Evolutionary conservation across 1,139 yeast species (phyloP).

Genomic region (Taphrina pruni): DNA sequence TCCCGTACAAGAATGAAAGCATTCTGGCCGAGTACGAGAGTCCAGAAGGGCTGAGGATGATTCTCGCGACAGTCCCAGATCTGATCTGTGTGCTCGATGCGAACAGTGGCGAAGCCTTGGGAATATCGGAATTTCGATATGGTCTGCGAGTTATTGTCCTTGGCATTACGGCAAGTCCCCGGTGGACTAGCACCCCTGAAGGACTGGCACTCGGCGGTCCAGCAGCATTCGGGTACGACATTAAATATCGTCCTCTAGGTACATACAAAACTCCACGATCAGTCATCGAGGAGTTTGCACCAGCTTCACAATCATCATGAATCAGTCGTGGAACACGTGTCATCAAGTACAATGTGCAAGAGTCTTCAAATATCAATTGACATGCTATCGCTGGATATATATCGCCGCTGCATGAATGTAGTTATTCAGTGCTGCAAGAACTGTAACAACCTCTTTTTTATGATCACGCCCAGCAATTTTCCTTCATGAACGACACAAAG

Average conservation of each 20-base stretch:
- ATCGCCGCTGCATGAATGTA: too few species aligned
- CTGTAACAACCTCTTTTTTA: slow-evolving; percentile 29
- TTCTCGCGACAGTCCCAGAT: slow-evolving; percentile 58
- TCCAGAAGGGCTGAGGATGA: slow-evolving; percentile 48
- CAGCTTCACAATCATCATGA: background rate
- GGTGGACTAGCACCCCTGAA: slow-evolving; percentile 54
- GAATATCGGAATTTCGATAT: slow-evolving; percentile 59
- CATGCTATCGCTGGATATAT: background rate
- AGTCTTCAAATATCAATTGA: background rate
- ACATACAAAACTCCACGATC: slow-evolving; percentile 52
- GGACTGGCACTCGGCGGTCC: slow-evolving; percentile 58
- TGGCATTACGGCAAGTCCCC: slow-evolving; percentile 54
- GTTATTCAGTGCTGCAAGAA: slow-evolving; percentile 28
- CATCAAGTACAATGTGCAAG: too few species aligned
- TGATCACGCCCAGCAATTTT: slow-evolving; percentile 32
- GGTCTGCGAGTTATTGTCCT: slow-evolving; percentile 57
- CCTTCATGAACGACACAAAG: slow-evolving; percentile 41
- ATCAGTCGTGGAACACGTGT: too few species aligned
- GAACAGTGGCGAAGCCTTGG: slow-evolving; percentile 58
- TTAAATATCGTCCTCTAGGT: slow-evolving; percentile 55
- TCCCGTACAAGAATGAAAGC: slow-evolving; percentile 60
- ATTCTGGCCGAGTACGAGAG: slow-evolving; percentile 51
- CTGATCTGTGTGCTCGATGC: slow-evolving; percentile 57
- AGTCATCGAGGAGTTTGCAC: slow-evolving; percentile 55
- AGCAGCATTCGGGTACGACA: slow-evolving; percentile 53